A percentile compares a stretch with the other conserved stretches of the same genome.
phyloP scores from a whole-genome alignment of 208 protist genomes.

The Acanthamoeba royreba region DNA sequence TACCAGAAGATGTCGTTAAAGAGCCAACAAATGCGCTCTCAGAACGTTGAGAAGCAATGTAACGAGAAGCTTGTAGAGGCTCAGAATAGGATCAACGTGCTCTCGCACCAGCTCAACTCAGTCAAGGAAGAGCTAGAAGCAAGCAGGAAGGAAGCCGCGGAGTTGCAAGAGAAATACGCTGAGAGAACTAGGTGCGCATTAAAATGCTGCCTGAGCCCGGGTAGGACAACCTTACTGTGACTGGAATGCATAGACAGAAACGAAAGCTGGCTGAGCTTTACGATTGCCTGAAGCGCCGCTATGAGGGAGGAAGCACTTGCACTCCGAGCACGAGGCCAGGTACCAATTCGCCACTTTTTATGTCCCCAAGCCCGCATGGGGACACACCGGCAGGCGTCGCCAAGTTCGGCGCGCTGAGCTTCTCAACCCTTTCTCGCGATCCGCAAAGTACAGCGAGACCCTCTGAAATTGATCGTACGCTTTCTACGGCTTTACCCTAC shows the following conservation, averaged over 20 bases:
- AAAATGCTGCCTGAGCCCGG: not conserved
- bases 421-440: not conserved
- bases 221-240: not conserved
- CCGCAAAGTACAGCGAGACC: not conserved
- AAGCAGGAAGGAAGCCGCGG: not conserved
- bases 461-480: not conserved
- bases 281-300: conserved; percentile 18
- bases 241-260: not conserved
- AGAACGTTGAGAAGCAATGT: conserved; percentile 18
- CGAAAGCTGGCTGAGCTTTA: conserved; percentile 30
- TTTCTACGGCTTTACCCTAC: too few species aligned
- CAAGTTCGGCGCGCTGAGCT: too few species aligned
- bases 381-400: not conserved
- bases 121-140: not conserved
- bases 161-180: conserved; percentile 21
- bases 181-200: not conserved
- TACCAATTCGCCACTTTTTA: not conserved
- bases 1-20: not conserved
- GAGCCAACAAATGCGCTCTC: not conserved
- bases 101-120: conserved; percentile 28
- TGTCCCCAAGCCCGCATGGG: not conserved
- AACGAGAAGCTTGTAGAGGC: conserved; percentile 27
- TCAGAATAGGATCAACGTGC: conserved; percentile 35
- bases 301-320: not conserved
- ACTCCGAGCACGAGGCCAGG: not conserved